Conservation (phyloP, 352 stramenopile species). For the Phytophthora aleatoria region DNA sequence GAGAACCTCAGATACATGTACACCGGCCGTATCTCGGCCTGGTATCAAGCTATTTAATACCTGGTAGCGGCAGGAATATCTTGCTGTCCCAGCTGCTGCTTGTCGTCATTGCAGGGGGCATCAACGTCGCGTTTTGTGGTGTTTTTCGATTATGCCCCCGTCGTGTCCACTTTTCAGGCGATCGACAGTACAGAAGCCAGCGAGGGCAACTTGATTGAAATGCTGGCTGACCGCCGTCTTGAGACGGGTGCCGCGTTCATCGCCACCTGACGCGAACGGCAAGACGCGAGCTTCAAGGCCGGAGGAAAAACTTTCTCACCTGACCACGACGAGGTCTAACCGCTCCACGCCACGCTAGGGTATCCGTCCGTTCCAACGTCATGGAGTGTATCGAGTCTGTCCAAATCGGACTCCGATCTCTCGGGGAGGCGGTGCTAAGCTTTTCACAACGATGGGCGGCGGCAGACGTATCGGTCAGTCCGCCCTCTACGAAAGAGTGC, state of each 20-base stretch:
- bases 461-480: slow-evolving; percentile 6
- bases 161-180: slow-evolving; percentile 35
- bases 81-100: too few species aligned
- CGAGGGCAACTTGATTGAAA: slow-evolving; percentile 24
- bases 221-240: slow-evolving; percentile 6
- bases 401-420: neutral
- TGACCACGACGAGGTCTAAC: neutral
- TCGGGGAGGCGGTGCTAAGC: slow-evolving; percentile 1
- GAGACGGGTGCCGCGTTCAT: slow-evolving; percentile 11
- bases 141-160: slow-evolving; percentile 17
- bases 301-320: neutral
- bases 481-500: slow-evolving; percentile 15
- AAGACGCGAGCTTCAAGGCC: slow-evolving; percentile 8
- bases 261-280: slow-evolving; percentile 23
- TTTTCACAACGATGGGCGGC: slow-evolving; percentile 29
- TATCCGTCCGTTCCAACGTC: neutral
- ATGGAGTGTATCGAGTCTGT: too few species aligned
- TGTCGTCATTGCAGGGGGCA: neutral
- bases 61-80: too few species aligned
- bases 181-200: neutral
- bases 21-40: too few species aligned
- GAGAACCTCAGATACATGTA: too few species aligned
- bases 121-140: slow-evolving; percentile 9
- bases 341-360: neutral
- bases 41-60: too few species aligned